phyloP scores from a whole-genome alignment of 345 rosid genomes.

The Viola odorata region DNA sequence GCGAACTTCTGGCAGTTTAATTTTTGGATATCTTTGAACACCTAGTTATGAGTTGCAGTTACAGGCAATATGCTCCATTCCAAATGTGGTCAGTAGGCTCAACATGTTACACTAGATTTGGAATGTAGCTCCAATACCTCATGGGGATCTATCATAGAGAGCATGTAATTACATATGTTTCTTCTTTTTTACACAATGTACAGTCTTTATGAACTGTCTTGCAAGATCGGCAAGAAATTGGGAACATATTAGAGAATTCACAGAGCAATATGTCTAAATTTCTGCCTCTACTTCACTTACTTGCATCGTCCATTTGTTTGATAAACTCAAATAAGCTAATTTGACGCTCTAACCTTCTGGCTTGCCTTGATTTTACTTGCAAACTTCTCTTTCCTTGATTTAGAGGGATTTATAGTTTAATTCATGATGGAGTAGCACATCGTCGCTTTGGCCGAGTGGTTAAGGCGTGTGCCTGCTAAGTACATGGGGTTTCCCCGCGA shows the following conservation, averaged over 20 bases:
- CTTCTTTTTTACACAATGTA: background rate
- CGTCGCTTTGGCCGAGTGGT: slow-evolving; percentile 90
- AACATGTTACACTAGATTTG: slow-evolving; percentile 17
- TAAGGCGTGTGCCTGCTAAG: slow-evolving; percentile 90
- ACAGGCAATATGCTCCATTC: slow-evolving; percentile 12
- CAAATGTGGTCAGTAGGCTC: slow-evolving; percentile 17
- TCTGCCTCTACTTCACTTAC: background rate
- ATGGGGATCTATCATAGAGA: slow-evolving; percentile 1
- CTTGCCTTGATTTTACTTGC: no score
- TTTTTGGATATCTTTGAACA: no score
- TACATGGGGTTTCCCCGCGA: slow-evolving; percentile 83
- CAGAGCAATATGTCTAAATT: background rate
- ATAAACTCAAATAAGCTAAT: background rate
- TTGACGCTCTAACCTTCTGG: background rate
- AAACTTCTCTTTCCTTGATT: no score
- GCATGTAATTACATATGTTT: background rate
- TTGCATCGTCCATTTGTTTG: background rate
- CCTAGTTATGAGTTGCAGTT: no score
- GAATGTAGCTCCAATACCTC: slow-evolving; percentile 23
- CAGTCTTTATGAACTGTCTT: background rate
- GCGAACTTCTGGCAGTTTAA: background rate
- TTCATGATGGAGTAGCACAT: background rate
- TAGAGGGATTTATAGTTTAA: no score
- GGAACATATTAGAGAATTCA: slow-evolving; percentile 4
- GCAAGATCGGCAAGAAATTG: background rate